Percentiles rank a stretch among this genome's conserved stretches.
Evolutionary conservation across 1,284 basidiomycete genomes (phyloP).

Genomic region (Omphalotus olearius): DNA sequence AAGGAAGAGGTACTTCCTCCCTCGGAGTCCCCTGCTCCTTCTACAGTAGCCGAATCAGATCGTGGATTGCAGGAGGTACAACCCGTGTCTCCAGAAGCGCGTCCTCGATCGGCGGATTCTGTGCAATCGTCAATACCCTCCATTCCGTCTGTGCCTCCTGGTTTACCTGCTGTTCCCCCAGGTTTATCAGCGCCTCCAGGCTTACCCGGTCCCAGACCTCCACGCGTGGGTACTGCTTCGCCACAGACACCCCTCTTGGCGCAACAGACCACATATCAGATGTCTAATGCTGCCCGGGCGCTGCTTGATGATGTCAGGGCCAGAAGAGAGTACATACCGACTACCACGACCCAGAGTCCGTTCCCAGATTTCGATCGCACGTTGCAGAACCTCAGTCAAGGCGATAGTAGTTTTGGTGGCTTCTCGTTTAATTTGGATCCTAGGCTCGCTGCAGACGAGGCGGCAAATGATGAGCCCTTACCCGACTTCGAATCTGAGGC

Average conservation of each 20-base stretch:
- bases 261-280: conserved; percentile 73
- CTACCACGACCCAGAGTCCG: conserved; percentile 55
- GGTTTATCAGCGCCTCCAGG: conserved; percentile 50
- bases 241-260: conserved; percentile 53
- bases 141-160: conserved; percentile 23
- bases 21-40: conserved; percentile 42
- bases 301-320: conserved; percentile 81
- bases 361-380: conserved; percentile 89
- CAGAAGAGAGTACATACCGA: conserved; percentile 58
- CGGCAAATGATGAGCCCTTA: conserved; percentile 36
- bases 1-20: conserved; percentile 36
- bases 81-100: conserved; percentile 41
- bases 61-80: conserved; percentile 32
- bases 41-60: conserved; percentile 36
- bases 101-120: conserved; percentile 39
- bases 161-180: conserved; percentile 43
- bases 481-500: conserved; percentile 53
- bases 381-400: conserved; percentile 60
- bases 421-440: conserved; percentile 83
- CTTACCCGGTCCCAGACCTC: conserved; percentile 57
- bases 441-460: conserved; percentile 55
- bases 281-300: conserved; percentile 80
- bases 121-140: conserved; percentile 34
- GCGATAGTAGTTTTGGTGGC: conserved; percentile 46
- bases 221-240: conserved; percentile 45